Conservation (phyloP, 257 asterid genomes). For the Solanum tacnaense region DNA sequence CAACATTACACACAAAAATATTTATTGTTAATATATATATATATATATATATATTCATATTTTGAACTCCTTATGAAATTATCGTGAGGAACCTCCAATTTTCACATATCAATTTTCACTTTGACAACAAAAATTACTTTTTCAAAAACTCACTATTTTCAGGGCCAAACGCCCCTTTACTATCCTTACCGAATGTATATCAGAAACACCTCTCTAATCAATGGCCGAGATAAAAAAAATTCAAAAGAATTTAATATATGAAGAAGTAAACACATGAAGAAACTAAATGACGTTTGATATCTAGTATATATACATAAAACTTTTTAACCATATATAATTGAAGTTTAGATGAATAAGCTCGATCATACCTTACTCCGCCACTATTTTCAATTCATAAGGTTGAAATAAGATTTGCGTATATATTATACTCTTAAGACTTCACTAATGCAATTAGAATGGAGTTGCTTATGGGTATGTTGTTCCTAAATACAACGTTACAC, state of each 20-base stretch:
- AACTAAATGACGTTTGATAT: background rate
- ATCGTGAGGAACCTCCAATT: background rate
- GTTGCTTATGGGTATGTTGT: background rate
- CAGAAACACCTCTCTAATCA: background rate
- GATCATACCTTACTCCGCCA: accelerated
- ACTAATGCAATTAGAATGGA: background rate
- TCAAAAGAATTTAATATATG: too few species aligned
- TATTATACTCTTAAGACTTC: background rate
- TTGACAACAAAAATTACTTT: background rate
- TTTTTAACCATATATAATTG: background rate
- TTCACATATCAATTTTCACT: background rate
- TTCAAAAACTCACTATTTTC: background rate
- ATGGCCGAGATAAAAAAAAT: background rate
- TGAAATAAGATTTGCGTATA: background rate
- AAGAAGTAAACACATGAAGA: accelerated
- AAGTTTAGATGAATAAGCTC: accelerated
- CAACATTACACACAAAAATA: background rate
- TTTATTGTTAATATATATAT: too few species aligned
- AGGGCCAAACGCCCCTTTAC: background rate
- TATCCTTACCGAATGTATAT: too few species aligned
- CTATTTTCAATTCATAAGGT: accelerated
- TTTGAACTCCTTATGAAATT: background rate
- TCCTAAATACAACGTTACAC: background rate
- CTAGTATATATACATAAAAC: background rate
- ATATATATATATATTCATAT: background rate